phyloP scores from a whole-genome alignment of 495 filamentous ascomycete genomes.

The Platismatia glauca region DNA sequence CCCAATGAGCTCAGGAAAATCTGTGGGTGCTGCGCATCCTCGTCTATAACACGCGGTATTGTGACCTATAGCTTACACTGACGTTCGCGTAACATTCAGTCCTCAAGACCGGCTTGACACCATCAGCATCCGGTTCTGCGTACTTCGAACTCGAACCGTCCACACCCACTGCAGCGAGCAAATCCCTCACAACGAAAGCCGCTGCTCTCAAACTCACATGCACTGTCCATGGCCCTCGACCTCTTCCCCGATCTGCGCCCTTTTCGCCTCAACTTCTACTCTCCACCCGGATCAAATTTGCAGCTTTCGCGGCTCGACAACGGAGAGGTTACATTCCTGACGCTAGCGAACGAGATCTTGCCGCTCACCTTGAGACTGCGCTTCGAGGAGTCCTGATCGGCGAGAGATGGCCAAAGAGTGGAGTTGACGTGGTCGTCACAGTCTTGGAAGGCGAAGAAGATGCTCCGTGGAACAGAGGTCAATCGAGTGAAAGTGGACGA shows the following conservation, averaged over 20 bases:
- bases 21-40: conserved; percentile 48
- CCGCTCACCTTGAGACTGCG: conserved; percentile 83
- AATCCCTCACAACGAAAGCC: conserved; percentile 40
- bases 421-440: conserved; percentile 83
- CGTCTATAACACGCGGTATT: neutral
- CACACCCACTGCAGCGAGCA: conserved; percentile 38
- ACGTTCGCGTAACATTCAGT: conserved; percentile 39
- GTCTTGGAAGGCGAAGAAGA: conserved; percentile 85
- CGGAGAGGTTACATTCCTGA: conserved; percentile 84
- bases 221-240: conserved; percentile 85
- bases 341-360: conserved; percentile 76
- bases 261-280: conserved; percentile 88
- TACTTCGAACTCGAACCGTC: conserved; percentile 75
- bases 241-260: conserved; percentile 76
- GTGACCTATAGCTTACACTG: neutral
- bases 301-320: conserved; percentile 78
- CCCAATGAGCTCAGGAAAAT: conserved; percentile 68
- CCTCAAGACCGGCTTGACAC: conserved; percentile 82
- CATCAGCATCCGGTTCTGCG: conserved; percentile 87
- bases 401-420: conserved; percentile 93
- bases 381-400: conserved; percentile 82
- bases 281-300: conserved; percentile 89
- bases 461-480: conserved; percentile 44
- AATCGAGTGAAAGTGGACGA: conserved; percentile 12
- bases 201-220: conserved; percentile 80